These are phyloP conservation scores for Taphrina sp. DNA, from an alignment of 1,139 yeast genomes.

Conservation along the genomic window DNA sequence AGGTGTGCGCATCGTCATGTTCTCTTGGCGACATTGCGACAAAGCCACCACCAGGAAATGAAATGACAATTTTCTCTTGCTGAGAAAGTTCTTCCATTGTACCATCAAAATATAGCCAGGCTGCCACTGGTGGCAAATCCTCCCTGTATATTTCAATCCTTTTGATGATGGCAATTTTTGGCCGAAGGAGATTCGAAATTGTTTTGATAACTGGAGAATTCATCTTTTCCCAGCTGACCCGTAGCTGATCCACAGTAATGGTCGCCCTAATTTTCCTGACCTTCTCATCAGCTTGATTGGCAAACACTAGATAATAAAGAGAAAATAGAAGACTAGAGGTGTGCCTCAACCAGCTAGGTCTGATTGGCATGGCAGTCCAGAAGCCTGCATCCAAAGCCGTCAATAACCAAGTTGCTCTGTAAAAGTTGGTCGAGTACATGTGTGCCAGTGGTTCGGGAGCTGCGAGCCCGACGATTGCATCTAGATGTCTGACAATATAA, in stretches of 20 bases:
- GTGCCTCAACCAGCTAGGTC: constrained; percentile 38
- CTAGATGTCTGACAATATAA: constrained; percentile 40
- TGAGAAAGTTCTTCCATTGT: constrained; percentile 35
- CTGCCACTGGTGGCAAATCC: constrained; percentile 32
- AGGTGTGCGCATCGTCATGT: constrained; percentile 37
- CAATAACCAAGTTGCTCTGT: constrained; percentile 40
- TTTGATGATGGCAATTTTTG: constrained; percentile 35
- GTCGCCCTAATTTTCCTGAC: constrained; percentile 38
- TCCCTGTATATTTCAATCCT: constrained; percentile 35
- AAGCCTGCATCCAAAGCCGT: constrained; percentile 41
- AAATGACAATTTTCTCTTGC: constrained; percentile 37
- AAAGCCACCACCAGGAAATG: constrained; percentile 41
- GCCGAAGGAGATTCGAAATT: constrained; percentile 35
- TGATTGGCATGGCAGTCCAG: constrained; percentile 41
- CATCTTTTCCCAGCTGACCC: constrained; percentile 40
- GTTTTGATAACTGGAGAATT: constrained; percentile 38
- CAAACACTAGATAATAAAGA: constrained; percentile 39
- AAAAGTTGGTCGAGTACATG: constrained; percentile 38
- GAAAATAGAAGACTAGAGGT: constrained; percentile 39
- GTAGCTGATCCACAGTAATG: constrained; percentile 38
- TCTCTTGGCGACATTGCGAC: constrained; percentile 39
- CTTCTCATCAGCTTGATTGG: constrained; percentile 41
- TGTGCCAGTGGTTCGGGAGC: constrained; percentile 41
- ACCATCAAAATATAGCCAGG: constrained; percentile 39
- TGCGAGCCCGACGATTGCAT: constrained; percentile 38